Evolutionary conservation across 768 basidiomycete species (phyloP).

Genomic region (Lyophyllum semitale): DNA sequence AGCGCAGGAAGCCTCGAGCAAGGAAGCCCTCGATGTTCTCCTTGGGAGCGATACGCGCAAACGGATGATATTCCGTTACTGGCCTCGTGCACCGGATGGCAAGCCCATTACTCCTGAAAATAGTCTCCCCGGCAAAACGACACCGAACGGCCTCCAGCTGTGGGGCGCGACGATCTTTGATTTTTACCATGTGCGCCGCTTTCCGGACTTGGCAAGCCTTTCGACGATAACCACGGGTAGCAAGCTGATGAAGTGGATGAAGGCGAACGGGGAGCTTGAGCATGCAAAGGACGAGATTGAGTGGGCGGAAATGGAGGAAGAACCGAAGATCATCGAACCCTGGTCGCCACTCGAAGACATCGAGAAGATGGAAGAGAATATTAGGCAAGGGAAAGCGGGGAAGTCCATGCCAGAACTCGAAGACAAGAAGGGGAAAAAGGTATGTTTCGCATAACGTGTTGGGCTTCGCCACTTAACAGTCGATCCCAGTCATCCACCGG

Average conservation of each 20-base stretch:
- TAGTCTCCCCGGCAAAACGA: constrained; percentile 27
- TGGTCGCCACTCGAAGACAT: constrained; percentile 12
- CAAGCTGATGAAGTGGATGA: constrained; percentile 37
- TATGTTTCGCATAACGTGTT: background rate
- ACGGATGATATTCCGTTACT: constrained; percentile 11
- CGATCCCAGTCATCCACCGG: constrained; percentile 13
- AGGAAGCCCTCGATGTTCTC: constrained; percentile 2
- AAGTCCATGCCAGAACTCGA: background rate
- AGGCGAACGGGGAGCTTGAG: constrained; percentile 32
- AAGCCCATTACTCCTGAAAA: constrained; percentile 10
- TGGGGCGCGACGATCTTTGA: constrained; percentile 48
- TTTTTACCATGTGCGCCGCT: constrained; percentile 34
- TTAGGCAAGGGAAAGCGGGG: constrained; percentile 7
- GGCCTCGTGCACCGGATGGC: constrained; percentile 18
- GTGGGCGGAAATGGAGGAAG: constrained; percentile 35
- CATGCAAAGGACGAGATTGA: constrained; percentile 32
- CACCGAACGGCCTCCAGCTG: constrained; percentile 29
- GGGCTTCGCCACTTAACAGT: background rate
- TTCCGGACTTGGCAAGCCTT: constrained; percentile 16
- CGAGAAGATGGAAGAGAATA: constrained; percentile 3
- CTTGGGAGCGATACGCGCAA: background rate
- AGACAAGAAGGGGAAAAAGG: background rate
- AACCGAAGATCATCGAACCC: constrained; percentile 31
- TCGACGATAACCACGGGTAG: constrained; percentile 33
- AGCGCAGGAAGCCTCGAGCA: background rate